Evolutionary conservation across 1,284 basidiomycete genomes (phyloP).

Genomic region (Ceratobasidium theobromae): DNA sequence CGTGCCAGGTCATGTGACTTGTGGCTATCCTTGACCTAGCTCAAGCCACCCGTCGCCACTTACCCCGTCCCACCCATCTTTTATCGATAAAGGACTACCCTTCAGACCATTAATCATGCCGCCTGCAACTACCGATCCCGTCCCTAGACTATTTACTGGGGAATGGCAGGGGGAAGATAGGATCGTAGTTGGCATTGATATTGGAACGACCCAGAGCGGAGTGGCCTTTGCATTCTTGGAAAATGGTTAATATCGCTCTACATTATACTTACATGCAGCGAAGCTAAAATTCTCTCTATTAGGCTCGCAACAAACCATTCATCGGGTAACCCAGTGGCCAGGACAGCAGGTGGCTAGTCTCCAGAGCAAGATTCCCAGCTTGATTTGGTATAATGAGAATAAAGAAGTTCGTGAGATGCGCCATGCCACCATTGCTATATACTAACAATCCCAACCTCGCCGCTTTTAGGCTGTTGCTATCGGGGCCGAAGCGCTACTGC

Average conservation of each 20-base stretch:
- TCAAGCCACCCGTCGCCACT: neutral
- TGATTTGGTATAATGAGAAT: conserved; percentile 24
- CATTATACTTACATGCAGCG: neutral
- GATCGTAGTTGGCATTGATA: conserved; percentile 31
- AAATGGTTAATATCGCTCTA: neutral
- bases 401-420: no score
- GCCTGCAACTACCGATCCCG: neutral
- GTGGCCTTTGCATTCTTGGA: conserved; percentile 26
- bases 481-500: neutral
- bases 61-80: neutral
- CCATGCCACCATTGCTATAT: no score
- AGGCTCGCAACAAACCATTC: neutral
- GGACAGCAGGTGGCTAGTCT: conserved; percentile 11
- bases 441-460: no score
- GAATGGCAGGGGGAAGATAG: conserved; percentile 27
- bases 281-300: neutral
- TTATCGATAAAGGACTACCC: neutral
- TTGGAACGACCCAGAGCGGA: conserved; percentile 29
- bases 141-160: conserved; percentile 16
- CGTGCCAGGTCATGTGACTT: neutral
- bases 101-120: neutral
- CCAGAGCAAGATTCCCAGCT: conserved; percentile 28
- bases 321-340: conserved; percentile 30
- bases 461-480: neutral
- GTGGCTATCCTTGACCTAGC: neutral